Percentiles rank a stretch among this genome's conserved stretches.
These are phyloP conservation scores for Yamadazyma pseudoaaseri DNA, from an alignment of 1,139 yeast species.

Conservation along the genomic window DNA sequence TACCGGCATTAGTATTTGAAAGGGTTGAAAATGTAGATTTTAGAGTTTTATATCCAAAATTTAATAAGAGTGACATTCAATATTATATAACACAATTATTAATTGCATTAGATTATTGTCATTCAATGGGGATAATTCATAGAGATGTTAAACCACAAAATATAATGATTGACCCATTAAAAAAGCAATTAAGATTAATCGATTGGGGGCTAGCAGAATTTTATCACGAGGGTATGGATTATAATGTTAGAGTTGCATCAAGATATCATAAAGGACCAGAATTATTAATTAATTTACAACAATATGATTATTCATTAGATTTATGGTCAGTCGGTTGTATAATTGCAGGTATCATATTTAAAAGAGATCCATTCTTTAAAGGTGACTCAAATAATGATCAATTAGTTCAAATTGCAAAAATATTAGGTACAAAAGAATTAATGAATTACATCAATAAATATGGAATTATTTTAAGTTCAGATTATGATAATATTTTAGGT, in stretches of 20 bases:
- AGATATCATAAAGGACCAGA: conserved; percentile 84
- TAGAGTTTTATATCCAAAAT: conserved; percentile 66
- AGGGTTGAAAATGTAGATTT: conserved; percentile 71
- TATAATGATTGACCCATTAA: conserved; percentile 74
- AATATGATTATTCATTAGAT: conserved; percentile 76
- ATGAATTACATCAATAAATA: conserved; percentile 61
- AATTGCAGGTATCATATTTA: conserved; percentile 73
- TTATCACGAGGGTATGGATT: conserved; percentile 75
- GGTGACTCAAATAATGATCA: conserved; percentile 81
- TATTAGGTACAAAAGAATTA: conserved; percentile 70
- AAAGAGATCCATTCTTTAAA: conserved; percentile 75
- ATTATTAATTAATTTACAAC: conserved; percentile 67
- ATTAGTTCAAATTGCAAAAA: conserved; percentile 73
- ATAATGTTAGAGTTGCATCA: conserved; percentile 78
- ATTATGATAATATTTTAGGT: conserved; percentile 67
- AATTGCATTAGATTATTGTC: conserved; percentile 72
- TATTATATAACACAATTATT: conserved; percentile 68
- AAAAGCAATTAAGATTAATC: conserved; percentile 61
- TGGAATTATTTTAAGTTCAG: conserved; percentile 57
- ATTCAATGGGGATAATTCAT: conserved; percentile 83
- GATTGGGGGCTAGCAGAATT: conserved; percentile 89
- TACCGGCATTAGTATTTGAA: conserved; percentile 76
- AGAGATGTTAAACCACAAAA: conserved; percentile 85
- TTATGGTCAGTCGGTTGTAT: conserved; percentile 84
- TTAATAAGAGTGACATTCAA: conserved; percentile 61